Conservation (phyloP, 2,329 filamentous ascomycete genomes). For the Myrmaecium sp. region DNA sequence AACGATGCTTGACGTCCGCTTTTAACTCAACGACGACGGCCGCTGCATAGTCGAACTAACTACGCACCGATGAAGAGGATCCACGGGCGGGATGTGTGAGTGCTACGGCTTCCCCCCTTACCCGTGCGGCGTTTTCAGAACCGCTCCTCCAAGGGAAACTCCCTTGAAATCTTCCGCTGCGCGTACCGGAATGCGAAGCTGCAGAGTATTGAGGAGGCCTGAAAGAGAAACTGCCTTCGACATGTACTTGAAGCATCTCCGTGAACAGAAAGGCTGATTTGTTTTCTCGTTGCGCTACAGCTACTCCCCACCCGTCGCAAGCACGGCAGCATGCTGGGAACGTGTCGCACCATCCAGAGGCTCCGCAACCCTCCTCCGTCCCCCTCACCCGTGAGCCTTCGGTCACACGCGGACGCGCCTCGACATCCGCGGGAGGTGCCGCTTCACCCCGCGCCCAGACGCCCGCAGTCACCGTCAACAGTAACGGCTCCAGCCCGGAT, state of each 20-base stretch:
- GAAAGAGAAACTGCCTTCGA: too few relatives aligned
- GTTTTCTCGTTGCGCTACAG: too few relatives aligned
- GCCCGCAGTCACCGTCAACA: conserved; percentile 17
- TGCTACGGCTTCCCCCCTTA: conserved; percentile 5
- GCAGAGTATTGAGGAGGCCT: too few relatives aligned
- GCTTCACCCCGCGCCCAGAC: conserved; percentile 28
- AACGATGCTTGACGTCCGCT: too few relatives aligned
- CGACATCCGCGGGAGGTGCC: conserved; percentile 25
- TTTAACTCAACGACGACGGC: too few relatives aligned
- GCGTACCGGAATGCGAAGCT: too few relatives aligned
- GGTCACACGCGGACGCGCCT: conserved; percentile 27
- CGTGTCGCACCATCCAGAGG: conserved; percentile 20
- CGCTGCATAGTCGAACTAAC: too few relatives aligned
- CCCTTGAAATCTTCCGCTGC: too few relatives aligned
- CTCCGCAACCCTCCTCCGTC: conserved; percentile 7
- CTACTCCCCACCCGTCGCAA: conserved; percentile 22
- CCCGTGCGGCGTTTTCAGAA: conserved; percentile 1
- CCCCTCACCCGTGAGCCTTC: conserved; percentile 23
- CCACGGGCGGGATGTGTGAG: conserved; percentile 22
- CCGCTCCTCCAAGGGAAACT: not conserved
- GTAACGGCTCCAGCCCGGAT: conserved; percentile 20
- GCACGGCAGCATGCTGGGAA: conserved; percentile 20
- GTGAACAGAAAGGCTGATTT: too few relatives aligned
- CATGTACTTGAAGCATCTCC: too few relatives aligned
- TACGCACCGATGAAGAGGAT: conserved; percentile 16